Base-by-base conservation (phyloP, 768 basidiomycete species). In the Lentinula detonsa region DNA sequence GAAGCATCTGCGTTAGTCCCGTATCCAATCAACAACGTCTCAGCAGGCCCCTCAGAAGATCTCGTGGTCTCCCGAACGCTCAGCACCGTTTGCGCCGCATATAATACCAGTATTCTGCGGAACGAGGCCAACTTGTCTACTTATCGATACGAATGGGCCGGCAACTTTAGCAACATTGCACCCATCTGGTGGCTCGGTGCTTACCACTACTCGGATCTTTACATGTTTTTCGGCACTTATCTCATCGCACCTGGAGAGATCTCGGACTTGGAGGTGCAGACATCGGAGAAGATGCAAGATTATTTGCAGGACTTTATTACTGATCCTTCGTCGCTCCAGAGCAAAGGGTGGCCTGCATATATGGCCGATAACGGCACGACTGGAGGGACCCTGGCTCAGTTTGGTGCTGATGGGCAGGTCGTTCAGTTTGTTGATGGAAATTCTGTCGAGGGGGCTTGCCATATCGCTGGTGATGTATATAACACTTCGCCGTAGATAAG, bases 191-290 rank as follows among this genome's bases (percentile, higher is more conserved):
- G 61, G 63, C 43, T 62, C 16, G 62, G 68, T 9, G 64, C 65
- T 2, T 65, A 66, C 42, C 67, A 68, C 46, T 62, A 60, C 1
- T 57, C 60, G 18, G 53, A 66, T 42, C 61, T 71, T n/a, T 66
- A 65, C 1, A 61, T 59, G 16, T 59, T 61, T 49, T 70, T 69
- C 53, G 68, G 68, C 8, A 62, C 67, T 21, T 68, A 64, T 37
- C 40, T 56, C 23, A 56, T 56, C 16, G 55, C 55, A 21, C 55
- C 55, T 4, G 63, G 63, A 2, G 61, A 62, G 15, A 39, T 62
- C 8, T 46, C 61, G 2, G 39, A 53, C 9, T 56, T 62, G n/a
- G 67, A 68, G 62, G 59, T 62, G n/a, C 46, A 57, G 15, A 54
- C 64, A 9, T 63, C 63, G 35, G 28, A 21, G 16, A 59, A 53